Evolutionary conservation across 148 eudicot genomes (phyloP).

Genomic region (Rhododendron ferrugineum): DNA sequence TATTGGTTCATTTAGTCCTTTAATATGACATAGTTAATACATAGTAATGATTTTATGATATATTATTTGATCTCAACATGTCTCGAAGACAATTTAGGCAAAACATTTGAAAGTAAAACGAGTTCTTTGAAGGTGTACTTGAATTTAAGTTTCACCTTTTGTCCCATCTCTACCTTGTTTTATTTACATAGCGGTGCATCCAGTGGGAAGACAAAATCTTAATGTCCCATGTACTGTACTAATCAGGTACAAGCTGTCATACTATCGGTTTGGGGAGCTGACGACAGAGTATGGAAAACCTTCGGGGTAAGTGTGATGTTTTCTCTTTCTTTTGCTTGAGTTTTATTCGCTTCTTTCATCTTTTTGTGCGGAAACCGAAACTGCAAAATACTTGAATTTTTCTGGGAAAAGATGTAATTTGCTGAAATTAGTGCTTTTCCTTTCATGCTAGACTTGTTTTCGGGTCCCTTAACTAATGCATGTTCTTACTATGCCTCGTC

Average conservation of each 20-base stretch:
- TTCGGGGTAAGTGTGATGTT: conserved; percentile 67
- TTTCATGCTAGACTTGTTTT: too few species aligned
- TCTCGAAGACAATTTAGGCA: background rate
- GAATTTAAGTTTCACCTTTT: background rate
- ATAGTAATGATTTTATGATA: background rate
- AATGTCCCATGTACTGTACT: conserved; percentile 10
- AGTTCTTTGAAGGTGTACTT: background rate
- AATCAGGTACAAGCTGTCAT: conserved; percentile 87
- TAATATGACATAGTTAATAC: background rate
- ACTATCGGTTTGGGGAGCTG: conserved; percentile 96
- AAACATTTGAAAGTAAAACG: background rate
- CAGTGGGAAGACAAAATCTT: conserved; percentile 8
- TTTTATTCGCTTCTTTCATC: background rate
- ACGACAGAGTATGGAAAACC: conserved; percentile 94
- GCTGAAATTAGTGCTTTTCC: background rate
- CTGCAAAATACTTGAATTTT: background rate
- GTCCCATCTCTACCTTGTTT: background rate
- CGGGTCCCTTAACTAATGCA: too few species aligned
- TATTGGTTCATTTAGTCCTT: background rate
- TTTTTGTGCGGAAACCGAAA: background rate
- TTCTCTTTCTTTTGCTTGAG: background rate
- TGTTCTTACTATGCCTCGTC: too few species aligned
- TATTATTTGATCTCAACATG: background rate
- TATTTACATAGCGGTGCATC: background rate
- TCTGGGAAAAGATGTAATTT: background rate